A percentile compares a stretch with the other conserved stretches of the same genome.
Evolutionary conservation across 352 stramenopile species (phyloP).

Genomic region (Phytopythium chamaehyphon): DNA sequence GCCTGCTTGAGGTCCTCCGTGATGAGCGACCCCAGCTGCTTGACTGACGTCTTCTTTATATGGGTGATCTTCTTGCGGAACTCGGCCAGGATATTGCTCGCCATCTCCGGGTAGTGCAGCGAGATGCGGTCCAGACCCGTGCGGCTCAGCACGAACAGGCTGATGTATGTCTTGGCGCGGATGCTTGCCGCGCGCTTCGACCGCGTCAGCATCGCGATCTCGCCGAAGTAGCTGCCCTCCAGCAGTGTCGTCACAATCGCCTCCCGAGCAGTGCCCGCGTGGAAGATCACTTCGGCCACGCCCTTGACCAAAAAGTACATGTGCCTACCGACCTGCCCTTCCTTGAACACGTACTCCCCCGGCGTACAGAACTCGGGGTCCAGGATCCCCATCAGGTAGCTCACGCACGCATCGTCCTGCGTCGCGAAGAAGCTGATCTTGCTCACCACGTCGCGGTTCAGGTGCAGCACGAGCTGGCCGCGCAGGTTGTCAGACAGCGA

Average conservation of each 20-base stretch:
- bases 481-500: constrained; percentile 72
- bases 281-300: constrained; percentile 63
- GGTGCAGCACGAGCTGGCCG: constrained; percentile 66
- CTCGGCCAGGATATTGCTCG: constrained; percentile 64
- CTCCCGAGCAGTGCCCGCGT: constrained; percentile 47
- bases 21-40: constrained; percentile 25
- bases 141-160: constrained; percentile 71
- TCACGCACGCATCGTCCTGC: constrained; percentile 76
- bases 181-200: constrained; percentile 79
- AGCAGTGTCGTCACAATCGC: constrained; percentile 55
- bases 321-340: constrained; percentile 71
- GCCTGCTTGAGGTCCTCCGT: constrained; percentile 31
- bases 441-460: constrained; percentile 80
- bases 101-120: constrained; percentile 77
- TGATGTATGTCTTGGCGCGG: constrained; percentile 76
- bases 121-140: constrained; percentile 68
- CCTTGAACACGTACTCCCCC: constrained; percentile 79
- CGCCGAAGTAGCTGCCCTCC: constrained; percentile 76
- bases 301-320: constrained; percentile 87
- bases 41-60: constrained; percentile 60
- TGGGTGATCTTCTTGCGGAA: constrained; percentile 80
- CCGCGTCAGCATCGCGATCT: constrained; percentile 78
- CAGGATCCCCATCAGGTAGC: constrained; percentile 79
- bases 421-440: constrained; percentile 81
- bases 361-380: constrained; percentile 77